Evolutionary conservation across 257 asterid species (phyloP).

Genomic region (Thymus quinquecostatus): DNA sequence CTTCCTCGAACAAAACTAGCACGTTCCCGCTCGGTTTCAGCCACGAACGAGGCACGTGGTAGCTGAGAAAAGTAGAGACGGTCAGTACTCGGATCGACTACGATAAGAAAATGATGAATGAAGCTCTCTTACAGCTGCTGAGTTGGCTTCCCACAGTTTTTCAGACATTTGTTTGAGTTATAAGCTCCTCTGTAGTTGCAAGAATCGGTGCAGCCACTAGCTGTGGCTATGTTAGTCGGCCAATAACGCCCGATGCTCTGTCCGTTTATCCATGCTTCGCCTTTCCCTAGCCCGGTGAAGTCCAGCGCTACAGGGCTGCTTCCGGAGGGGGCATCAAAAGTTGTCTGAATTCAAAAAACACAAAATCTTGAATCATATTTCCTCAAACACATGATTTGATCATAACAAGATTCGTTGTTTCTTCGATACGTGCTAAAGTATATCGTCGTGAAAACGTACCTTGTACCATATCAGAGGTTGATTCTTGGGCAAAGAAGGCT

Average conservation of each 20-base stretch:
- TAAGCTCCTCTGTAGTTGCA: constrained; percentile 80
- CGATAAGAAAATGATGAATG: not conserved
- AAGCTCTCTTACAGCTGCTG: constrained; percentile 69
- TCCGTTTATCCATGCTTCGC: constrained; percentile 94
- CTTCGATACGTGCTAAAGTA: not conserved
- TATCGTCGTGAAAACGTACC: constrained; percentile 47
- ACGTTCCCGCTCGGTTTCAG: constrained; percentile 62
- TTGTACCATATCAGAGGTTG: constrained; percentile 91
- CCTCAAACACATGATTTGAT: not conserved
- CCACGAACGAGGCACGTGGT: constrained; percentile 95
- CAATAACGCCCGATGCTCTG: constrained; percentile 94
- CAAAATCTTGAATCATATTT: not conserved
- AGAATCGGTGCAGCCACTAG: constrained; percentile 53
- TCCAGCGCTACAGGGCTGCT: constrained; percentile 74
- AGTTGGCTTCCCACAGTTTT: constrained; percentile 80
- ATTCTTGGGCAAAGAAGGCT: constrained; percentile 65
- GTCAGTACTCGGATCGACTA: not conserved
- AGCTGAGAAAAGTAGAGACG: constrained; percentile 46
- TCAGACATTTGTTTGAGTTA: constrained; percentile 59
- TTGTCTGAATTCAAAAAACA: constrained; percentile 45
- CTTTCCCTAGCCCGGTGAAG: constrained; percentile 82
- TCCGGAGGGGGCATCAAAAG: constrained; percentile 70
- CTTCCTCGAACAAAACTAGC: constrained; percentile 80
- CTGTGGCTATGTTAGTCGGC: constrained; percentile 61
- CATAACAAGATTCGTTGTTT: not conserved